Conservation (phyloP, 2,329 filamentous ascomycete species). For the Talaromyces islandicus region DNA sequence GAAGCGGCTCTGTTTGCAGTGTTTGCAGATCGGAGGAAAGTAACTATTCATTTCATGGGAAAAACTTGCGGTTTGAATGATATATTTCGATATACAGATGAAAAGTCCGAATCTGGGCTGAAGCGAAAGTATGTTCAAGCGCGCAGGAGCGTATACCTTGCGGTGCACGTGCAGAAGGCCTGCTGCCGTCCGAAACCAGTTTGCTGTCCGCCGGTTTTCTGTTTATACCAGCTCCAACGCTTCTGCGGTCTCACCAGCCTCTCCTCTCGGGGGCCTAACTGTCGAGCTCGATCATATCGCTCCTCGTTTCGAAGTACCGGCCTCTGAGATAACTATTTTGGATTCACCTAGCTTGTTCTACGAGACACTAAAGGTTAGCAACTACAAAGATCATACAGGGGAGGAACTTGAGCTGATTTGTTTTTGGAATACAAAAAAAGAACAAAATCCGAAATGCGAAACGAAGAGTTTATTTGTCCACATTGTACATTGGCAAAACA, state of each 20-base stretch:
- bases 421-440: slow-evolving; percentile 49
- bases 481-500: slow-evolving; percentile 89
- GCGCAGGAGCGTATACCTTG: slow-evolving; percentile 32
- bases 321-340: slow-evolving; percentile 73
- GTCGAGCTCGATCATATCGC: slow-evolving; percentile 80
- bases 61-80: not conserved
- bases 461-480: slow-evolving; percentile 82
- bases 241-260: slow-evolving; percentile 23
- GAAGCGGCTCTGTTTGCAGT: slow-evolving; percentile 23
- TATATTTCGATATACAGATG: not conserved
- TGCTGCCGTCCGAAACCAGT: slow-evolving; percentile 21
- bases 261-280: slow-evolving; percentile 55
- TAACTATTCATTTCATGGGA: not conserved
- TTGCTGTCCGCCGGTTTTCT: slow-evolving; percentile 33
- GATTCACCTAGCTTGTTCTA: slow-evolving; percentile 85
- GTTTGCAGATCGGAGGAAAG: slow-evolving; percentile 23
- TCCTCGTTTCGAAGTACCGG: slow-evolving; percentile 80
- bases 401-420: slow-evolving; percentile 5
- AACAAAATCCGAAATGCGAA: slow-evolving; percentile 75
- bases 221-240: slow-evolving; percentile 23
- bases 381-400: not conserved
- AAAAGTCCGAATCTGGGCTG: not conserved
- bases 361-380: slow-evolving; percentile 70
- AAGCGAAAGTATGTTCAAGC: slow-evolving; percentile 29
- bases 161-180: slow-evolving; percentile 28